phyloP scores from a whole-genome alignment of 148 eudicot species.

The Rhododendron williamsianum region DNA sequence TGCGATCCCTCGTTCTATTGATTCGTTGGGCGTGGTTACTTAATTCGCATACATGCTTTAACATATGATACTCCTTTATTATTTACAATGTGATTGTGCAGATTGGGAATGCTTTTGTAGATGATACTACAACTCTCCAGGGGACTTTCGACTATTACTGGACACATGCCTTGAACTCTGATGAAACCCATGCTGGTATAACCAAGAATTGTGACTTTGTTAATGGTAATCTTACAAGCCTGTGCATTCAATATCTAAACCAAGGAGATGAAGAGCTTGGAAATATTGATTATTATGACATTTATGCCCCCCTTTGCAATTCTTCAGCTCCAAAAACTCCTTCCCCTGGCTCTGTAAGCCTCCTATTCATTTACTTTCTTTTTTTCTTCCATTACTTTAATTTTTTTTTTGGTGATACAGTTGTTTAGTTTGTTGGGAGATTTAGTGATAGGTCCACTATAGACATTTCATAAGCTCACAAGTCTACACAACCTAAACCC shows the following conservation, averaged over 20 bases:
- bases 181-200: conserved; percentile 5
- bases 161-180: conserved; percentile 12
- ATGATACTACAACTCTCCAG: background rate
- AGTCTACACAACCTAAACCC: no score
- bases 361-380: background rate
- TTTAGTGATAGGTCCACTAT: no score
- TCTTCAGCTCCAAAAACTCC: background rate
- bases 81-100: background rate
- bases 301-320: background rate
- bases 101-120: conserved; percentile 9
- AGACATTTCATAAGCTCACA: no score
- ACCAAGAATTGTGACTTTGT: background rate
- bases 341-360: background rate
- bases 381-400: no score
- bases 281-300: background rate
- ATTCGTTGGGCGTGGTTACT: no score
- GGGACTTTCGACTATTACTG: background rate
- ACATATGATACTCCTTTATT: background rate
- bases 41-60: no score
- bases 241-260: accelerated
- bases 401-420: no score
- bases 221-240: no score
- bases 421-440: no score
- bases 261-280: background rate
- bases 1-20: no score